These are phyloP conservation scores for Tylopilus felleus DNA, from an alignment of 768 basidiomycete species.

Conservation along the genomic window DNA sequence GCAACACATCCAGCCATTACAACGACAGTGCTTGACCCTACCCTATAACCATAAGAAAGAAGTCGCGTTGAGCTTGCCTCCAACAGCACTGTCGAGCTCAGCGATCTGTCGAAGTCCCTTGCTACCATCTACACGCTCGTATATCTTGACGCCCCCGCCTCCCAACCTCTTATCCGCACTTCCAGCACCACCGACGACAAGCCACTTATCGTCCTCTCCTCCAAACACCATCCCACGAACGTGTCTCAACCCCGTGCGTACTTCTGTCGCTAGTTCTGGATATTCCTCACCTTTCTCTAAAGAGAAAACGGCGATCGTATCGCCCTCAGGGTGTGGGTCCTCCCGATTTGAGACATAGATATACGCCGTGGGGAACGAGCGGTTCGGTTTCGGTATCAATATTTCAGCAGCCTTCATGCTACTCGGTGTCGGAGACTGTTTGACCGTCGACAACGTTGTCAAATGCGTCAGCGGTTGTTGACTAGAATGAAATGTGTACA, in stretches of 20 bases:
- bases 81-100: constrained; percentile 30
- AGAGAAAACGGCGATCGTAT: constrained; percentile 69
- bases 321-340: constrained; percentile 64
- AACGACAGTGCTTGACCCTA: not conserved
- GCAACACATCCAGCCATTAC: too few species aligned
- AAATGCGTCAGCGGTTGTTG: constrained; percentile 39
- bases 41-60: constrained; percentile 36
- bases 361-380: constrained; percentile 51
- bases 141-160: constrained; percentile 69
- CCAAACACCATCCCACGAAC: constrained; percentile 67
- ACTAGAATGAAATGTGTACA: constrained; percentile 49
- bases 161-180: constrained; percentile 50
- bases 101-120: constrained; percentile 53
- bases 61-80: constrained; percentile 37
- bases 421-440: constrained; percentile 41
- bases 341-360: constrained; percentile 77
- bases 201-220: constrained; percentile 56
- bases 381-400: constrained; percentile 53
- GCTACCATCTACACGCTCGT: constrained; percentile 61
- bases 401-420: constrained; percentile 69
- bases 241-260: constrained; percentile 68
- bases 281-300: constrained; percentile 41
- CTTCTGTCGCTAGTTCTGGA: constrained; percentile 55
- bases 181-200: constrained; percentile 59
- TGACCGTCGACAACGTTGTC: constrained; percentile 46